Conservation (phyloP, 306 rosid genomes). For the Bauhinia variegata region DNA sequence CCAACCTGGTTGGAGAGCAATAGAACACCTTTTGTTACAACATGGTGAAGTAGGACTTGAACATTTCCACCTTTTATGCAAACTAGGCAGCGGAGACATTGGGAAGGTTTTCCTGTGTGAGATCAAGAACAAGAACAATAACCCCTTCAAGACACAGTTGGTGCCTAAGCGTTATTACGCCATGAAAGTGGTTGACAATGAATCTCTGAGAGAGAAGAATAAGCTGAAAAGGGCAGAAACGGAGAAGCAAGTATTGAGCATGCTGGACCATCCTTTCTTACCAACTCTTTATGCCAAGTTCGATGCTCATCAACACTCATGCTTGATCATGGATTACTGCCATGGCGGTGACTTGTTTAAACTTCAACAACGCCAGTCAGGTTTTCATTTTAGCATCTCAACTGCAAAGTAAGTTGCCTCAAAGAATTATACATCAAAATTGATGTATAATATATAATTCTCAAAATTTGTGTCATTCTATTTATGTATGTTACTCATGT, state of each 20-base stretch:
- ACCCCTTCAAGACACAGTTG: background rate
- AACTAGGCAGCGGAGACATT: conserved; percentile 66
- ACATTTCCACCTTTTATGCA: conserved; percentile 63
- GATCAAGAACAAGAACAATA: conserved; percentile 38
- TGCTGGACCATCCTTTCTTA: conserved; percentile 73
- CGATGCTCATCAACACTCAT: conserved; percentile 12
- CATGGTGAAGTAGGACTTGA: conserved; percentile 52
- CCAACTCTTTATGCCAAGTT: conserved; percentile 68
- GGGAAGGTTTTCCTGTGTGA: conserved; percentile 72
- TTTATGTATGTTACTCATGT: background rate
- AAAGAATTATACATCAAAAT: too few relatives aligned
- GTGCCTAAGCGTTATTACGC: conserved; percentile 58
- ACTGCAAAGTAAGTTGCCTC: background rate
- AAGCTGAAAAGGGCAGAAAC: conserved; percentile 70
- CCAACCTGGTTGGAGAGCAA: conserved; percentile 66
- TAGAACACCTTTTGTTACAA: conserved; percentile 44
- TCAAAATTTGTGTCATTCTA: too few relatives aligned
- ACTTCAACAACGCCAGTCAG: conserved; percentile 25
- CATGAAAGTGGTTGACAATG: conserved; percentile 69
- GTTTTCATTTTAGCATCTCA: background rate
- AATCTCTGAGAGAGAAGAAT: conserved; percentile 55
- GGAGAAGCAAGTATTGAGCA: conserved; percentile 62
- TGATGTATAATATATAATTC: too few relatives aligned
- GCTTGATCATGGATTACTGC: conserved; percentile 31
- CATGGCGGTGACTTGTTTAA: conserved; percentile 4